Base-by-base conservation (phyloP, 768 basidiomycete genomes). In the Suillus occidentalis region DNA sequence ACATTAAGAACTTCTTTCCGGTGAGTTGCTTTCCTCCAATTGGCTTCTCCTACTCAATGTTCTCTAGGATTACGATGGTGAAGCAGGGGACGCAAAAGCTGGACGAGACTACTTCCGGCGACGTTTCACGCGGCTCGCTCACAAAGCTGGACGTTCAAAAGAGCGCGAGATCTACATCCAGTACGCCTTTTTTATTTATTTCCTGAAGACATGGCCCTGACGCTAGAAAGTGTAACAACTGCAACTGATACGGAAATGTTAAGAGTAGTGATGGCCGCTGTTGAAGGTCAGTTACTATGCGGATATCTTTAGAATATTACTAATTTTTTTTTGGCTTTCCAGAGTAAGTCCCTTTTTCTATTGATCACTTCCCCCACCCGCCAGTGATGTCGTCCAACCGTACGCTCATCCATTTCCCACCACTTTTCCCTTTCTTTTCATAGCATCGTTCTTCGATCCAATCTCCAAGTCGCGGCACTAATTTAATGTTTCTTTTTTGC, bases 81-180 rank as follows among this genome's bases (percentile, higher is more conserved):
- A 90, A 72, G 76, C 86, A 1, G 85, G 85, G 14, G 90, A 93
- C 67, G 84, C 86, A 25, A 82, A 84, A 66, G 88, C 89, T 2
- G 95, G 94, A 4, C 86, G 91, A 37, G 92, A 95, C 28, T 98
- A 95, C 79, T 97, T 98, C 84, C 91, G 90, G 80, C 85, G 83
- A 71, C 87, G 94, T 61, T 97, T 97, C 75, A 86, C 86, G 62
- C 83, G 87, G 68, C 80, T 97, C 47, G 90, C 92, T 12, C 90
- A 91, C 74, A 95, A 94, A 75, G 90, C 91, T 25, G 94, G 91
- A 25, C 82, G 93, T 66, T 87, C 88, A 45, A 91, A 92, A 72
- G 89, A 94, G 70, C 86, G 95, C 65, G 95, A 97, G 75, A 92
- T 96, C 34, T 97, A 98, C 71, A 91, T 94, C 58, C 95, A 97